Percentiles rank a stretch among this genome's conserved stretches.
Evolutionary conservation across 305 asterid genomes (phyloP).

Genomic region (Lippia alba): DNA sequence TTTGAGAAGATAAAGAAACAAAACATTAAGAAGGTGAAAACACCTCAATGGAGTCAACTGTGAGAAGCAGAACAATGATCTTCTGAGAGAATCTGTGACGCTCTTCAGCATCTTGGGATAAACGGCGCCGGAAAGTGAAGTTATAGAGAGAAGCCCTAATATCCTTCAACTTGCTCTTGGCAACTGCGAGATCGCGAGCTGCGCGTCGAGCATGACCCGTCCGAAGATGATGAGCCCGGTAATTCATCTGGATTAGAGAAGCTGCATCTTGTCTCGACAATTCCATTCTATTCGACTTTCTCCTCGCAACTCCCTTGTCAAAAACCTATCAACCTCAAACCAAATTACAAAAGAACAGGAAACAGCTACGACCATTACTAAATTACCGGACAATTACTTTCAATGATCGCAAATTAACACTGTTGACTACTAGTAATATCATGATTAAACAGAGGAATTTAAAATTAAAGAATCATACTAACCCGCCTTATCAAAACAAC

Average conservation of each 20-base stretch:
- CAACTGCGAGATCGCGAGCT: conserved; percentile 74
- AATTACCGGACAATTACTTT: neutral
- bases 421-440: neutral
- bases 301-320: conserved; percentile 63
- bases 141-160: conserved; percentile 67
- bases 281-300: conserved; percentile 63
- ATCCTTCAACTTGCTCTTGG: conserved; percentile 75
- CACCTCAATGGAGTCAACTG: conserved; percentile 82
- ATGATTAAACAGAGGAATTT: neutral
- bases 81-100: conserved; percentile 77
- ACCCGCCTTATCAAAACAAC: no score
- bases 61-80: conserved; percentile 74
- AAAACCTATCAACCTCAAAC: conserved; percentile 28
- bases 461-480: no score
- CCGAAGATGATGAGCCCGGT: conserved; percentile 63
- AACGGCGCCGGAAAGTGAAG: conserved; percentile 67
- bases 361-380: neutral
- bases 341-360: neutral
- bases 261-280: conserved; percentile 66
- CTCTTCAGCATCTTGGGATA: conserved; percentile 65
- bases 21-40: no score
- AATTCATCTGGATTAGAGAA: conserved; percentile 54
- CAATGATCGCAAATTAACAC: neutral
- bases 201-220: conserved; percentile 69
- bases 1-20: no score